These are phyloP conservation scores for Xylariaceae sp. DNA, from an alignment of 2,329 filamentous ascomycete genomes.

Conservation along the genomic window DNA sequence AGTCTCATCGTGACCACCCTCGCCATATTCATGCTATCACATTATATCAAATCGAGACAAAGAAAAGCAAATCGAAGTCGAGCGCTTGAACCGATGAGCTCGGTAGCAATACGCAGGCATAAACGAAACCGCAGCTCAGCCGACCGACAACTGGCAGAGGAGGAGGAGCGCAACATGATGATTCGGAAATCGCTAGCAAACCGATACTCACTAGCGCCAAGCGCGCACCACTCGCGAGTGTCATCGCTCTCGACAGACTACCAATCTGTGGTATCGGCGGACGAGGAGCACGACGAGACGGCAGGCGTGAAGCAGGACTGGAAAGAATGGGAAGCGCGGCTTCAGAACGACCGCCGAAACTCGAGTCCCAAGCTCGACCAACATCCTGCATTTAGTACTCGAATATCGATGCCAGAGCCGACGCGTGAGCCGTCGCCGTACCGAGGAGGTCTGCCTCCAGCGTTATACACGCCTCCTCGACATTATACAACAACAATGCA, in stretches of 20 bases:
- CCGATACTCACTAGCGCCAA: constrained; percentile 20
- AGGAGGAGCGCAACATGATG: constrained; percentile 29
- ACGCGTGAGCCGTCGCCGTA: constrained; percentile 19
- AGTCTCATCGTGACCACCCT: constrained; percentile 19
- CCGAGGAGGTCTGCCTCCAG: constrained; percentile 2
- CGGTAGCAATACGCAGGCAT: constrained; percentile 1
- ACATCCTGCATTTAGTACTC: constrained; percentile 27
- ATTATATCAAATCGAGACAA: constrained; percentile 19
- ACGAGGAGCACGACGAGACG: constrained; percentile 21
- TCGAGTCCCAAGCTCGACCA: constrained; percentile 20
- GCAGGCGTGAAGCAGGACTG: constrained; percentile 32
- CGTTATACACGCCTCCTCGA: constrained; percentile 8
- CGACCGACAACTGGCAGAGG: constrained; percentile 23
- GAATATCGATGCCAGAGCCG: constrained; percentile 16
- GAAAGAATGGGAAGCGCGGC: constrained; percentile 40
- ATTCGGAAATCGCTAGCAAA: constrained; percentile 33
- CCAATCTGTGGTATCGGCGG: constrained; percentile 13
- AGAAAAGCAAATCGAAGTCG: constrained; percentile 1
- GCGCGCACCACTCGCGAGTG: constrained; percentile 6
- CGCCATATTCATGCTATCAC: constrained; percentile 18
- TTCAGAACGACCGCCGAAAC: constrained; percentile 28
- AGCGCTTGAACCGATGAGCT: constrained; percentile 1
- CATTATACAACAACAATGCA: not conserved
- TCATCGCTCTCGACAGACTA: constrained; percentile 13
- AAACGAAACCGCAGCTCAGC: constrained; percentile 18